Percentiles rank a stretch among this genome's conserved stretches.
phyloP scores from a whole-genome alignment of 352 stramenopile species.

The Pythium biforme region DNA sequence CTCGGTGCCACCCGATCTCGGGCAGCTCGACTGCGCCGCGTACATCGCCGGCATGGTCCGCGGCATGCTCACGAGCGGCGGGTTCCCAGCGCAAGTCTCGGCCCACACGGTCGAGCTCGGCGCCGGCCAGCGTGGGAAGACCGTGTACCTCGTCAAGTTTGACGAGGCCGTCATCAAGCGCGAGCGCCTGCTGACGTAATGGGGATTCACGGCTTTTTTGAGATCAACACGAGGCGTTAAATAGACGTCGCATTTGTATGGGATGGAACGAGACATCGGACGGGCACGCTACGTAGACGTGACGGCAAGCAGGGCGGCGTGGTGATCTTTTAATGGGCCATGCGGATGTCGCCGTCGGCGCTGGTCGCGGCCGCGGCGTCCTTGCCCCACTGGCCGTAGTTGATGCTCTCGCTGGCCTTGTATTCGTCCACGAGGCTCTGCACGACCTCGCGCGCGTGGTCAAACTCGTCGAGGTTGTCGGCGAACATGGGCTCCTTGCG shows the following conservation, averaged over 20 bases:
- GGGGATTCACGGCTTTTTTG: not conserved
- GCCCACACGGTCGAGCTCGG: constrained; percentile 72
- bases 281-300: not conserved
- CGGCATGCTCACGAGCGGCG: constrained; percentile 81
- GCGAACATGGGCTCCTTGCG: constrained; percentile 97
- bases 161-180: constrained; percentile 79
- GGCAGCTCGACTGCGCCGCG: constrained; percentile 95
- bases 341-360: constrained; percentile 48
- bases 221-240: constrained; percentile 24
- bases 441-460: constrained; percentile 80
- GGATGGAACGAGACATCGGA: not conserved
- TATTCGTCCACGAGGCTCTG: constrained; percentile 86
- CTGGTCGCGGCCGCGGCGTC: not conserved
- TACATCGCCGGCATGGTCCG: constrained; percentile 96
- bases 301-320: constrained; percentile 17
- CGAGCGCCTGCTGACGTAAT: constrained; percentile 63
- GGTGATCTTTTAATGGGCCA: constrained; percentile 23
- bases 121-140: constrained; percentile 68
- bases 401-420: constrained; percentile 73
- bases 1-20: constrained; percentile 93
- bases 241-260: constrained; percentile 30
- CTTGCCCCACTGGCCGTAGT: constrained; percentile 76
- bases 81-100: constrained; percentile 80
- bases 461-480: constrained; percentile 84
- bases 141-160: constrained; percentile 88